Conservation (phyloP, 768 basidiomycete genomes). For the Russula abietina region DNA sequence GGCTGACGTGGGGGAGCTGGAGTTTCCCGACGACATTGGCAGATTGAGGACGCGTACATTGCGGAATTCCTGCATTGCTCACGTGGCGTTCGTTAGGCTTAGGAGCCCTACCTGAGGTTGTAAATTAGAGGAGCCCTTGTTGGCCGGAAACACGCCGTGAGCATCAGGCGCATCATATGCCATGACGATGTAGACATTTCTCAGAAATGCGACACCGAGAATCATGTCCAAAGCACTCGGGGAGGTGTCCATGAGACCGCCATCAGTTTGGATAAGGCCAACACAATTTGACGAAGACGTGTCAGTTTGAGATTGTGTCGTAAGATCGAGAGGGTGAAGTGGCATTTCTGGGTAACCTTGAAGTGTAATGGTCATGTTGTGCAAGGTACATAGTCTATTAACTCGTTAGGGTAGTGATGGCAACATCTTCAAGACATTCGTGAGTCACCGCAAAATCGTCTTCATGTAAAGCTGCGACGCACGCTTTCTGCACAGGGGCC, state of each 20-base stretch:
- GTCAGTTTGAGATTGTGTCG: too few relatives aligned
- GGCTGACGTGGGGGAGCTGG: conserved; percentile 3
- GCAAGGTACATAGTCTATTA: conserved; percentile 69
- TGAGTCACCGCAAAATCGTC: too few relatives aligned
- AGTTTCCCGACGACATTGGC: conserved; percentile 36
- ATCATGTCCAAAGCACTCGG: conserved; percentile 54
- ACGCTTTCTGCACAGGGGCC: too few relatives aligned
- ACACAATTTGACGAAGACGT: too few relatives aligned
- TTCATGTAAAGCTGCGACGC: too few relatives aligned
- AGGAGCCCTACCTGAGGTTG: conserved; percentile 54
- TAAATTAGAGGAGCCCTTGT: conserved; percentile 15
- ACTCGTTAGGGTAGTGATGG: too few relatives aligned
- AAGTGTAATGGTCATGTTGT: conserved; percentile 58
- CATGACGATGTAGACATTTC: conserved; percentile 73
- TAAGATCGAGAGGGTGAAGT: too few relatives aligned
- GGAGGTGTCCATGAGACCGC: too few relatives aligned
- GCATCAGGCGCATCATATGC: conserved; percentile 48
- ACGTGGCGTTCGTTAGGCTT: conserved; percentile 53
- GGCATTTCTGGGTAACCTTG: too few relatives aligned
- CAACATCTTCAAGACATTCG: too few relatives aligned
- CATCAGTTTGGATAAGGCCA: too few relatives aligned
- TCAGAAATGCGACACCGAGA: conserved; percentile 71
- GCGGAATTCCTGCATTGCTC: conserved; percentile 62
- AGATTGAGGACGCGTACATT: conserved; percentile 61
- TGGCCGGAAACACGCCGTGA: conserved; percentile 41